Conservation (phyloP, 1,139 yeast species). For the Taphrina pruni region DNA sequence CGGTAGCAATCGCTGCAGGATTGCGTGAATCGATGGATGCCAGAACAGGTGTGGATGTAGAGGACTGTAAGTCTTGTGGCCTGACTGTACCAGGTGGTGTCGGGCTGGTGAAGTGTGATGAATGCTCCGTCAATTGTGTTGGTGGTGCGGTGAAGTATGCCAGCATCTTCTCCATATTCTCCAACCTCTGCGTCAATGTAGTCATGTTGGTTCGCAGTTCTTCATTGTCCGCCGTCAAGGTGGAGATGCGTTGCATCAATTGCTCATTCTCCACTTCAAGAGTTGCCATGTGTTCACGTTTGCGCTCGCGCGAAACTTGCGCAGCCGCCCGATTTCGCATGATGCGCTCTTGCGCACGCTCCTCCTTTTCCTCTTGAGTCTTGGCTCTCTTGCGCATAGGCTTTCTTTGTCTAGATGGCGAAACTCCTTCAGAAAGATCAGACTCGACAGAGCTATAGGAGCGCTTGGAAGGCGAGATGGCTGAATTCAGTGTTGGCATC, state of each 20-base stretch:
- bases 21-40: constrained; percentile 37
- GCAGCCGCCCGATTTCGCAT: constrained; percentile 96
- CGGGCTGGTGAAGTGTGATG: constrained; percentile 5
- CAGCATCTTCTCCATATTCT: constrained; percentile 26
- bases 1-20: constrained; percentile 40
- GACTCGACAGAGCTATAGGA: constrained; percentile 3
- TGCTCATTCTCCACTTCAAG: constrained; percentile 58
- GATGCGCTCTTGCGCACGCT: constrained; percentile 88
- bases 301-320: constrained; percentile 95
- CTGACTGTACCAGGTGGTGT: constrained; percentile 23
- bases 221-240: constrained; percentile 22
- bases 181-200: constrained; percentile 19
- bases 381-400: constrained; percentile 97
- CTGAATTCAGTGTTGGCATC: constrained; percentile 10
- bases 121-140: background rate
- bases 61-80: constrained; percentile 13
- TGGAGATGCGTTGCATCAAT: constrained; percentile 23
- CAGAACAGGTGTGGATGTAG: constrained; percentile 16
- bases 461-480: constrained; percentile 1
- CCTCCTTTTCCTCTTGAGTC: constrained; percentile 96
- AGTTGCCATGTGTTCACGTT: constrained; percentile 87
- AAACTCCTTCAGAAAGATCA: background rate
- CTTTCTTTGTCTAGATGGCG: constrained; percentile 50
- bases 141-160: constrained; percentile 21
- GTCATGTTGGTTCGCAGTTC: constrained; percentile 6